Evolutionary conservation across 2,329 filamentous ascomycete species (phyloP).

Genomic region (Ophiostoma australiae): DNA sequence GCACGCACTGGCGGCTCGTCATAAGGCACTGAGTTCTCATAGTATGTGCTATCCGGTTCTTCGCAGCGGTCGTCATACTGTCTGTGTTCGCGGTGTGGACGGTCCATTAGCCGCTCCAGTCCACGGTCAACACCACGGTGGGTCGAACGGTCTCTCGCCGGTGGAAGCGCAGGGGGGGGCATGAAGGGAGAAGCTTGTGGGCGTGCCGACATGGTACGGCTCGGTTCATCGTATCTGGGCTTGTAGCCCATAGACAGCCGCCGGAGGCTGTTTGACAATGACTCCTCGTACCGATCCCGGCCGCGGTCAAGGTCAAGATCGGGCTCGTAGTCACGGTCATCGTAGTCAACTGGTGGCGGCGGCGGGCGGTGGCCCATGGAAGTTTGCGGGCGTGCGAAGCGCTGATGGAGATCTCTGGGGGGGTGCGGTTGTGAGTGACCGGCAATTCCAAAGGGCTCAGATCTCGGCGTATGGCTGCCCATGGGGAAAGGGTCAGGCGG

Average conservation of each 20-base stretch:
- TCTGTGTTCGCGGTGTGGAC: neutral
- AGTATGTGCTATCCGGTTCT: conserved; percentile 36
- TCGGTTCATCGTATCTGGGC: conserved; percentile 38
- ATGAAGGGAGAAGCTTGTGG: conserved; percentile 33
- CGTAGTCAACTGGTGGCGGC: conserved; percentile 31
- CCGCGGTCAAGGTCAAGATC: conserved; percentile 29
- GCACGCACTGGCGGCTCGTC: conserved; percentile 28
- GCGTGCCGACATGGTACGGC: conserved; percentile 43
- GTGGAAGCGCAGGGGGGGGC: conserved; percentile 29
- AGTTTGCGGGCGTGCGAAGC: conserved; percentile 36
- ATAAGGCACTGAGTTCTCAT: conserved; percentile 37
- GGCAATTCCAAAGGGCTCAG: neutral
- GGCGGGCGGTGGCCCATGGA: conserved; percentile 37
- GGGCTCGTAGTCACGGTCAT: neutral
- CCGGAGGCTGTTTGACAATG: conserved; percentile 34
- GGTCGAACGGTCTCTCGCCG: neutral
- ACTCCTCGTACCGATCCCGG: conserved; percentile 40
- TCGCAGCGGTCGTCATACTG: conserved; percentile 37
- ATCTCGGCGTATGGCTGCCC: neutral
- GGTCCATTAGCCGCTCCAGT: neutral
- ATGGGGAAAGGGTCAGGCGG: neutral
- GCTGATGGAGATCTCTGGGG: conserved; percentile 25
- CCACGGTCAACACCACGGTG: conserved; percentile 6
- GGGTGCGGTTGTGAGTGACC: neutral
- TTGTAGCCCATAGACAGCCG: conserved; percentile 42